A percentile compares a stretch with the other conserved stretches of the same genome.
These are phyloP conservation scores for Mortierella sp. DNA, from an alignment of 371 early-diverging fungal genomes.

Conservation along the genomic window DNA sequence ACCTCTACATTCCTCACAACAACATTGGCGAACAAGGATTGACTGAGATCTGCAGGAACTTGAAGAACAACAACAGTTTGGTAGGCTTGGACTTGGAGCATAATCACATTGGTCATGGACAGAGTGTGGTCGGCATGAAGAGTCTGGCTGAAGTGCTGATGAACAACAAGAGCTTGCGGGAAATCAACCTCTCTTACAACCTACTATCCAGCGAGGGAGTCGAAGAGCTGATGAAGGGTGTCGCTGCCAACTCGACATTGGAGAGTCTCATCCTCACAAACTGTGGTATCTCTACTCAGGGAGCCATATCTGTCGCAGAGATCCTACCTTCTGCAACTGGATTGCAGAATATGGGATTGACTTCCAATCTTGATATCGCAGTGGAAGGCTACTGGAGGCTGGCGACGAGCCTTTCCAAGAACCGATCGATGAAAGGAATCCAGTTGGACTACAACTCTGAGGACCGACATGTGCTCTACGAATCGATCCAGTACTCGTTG, in stretches of 20 bases:
- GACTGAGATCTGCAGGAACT: slow-evolving; percentile 36
- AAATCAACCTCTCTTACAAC: slow-evolving; percentile 52
- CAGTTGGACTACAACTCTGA: slow-evolving; percentile 58
- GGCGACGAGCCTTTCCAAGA: slow-evolving; percentile 42
- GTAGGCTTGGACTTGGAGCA: slow-evolving; percentile 48
- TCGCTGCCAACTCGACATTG: slow-evolving; percentile 46
- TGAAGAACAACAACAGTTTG: slow-evolving; percentile 36
- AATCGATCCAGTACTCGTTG: slow-evolving; percentile 54
- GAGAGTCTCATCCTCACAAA: slow-evolving; percentile 52
- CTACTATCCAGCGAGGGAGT: slow-evolving; percentile 29
- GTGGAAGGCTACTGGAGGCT: slow-evolving; percentile 55
- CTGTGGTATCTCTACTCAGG: slow-evolving; percentile 45
- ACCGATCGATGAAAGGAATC: slow-evolving; percentile 54
- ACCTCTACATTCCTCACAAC: slow-evolving; percentile 55
- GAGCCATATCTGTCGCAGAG: slow-evolving; percentile 32
- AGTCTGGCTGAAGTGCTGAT: slow-evolving; percentile 45
- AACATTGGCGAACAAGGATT: slow-evolving; percentile 54
- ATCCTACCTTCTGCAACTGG: slow-evolving; percentile 37
- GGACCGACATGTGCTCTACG: slow-evolving; percentile 52
- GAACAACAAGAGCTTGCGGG: slow-evolving; percentile 36
- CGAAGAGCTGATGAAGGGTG: slow-evolving; percentile 25
- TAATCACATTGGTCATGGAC: slow-evolving; percentile 49
- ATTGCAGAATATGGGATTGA: slow-evolving; percentile 51
- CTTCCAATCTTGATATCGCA: slow-evolving; percentile 50
- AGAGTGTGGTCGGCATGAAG: slow-evolving; percentile 25